Percentiles rank a stretch among this genome's conserved stretches.
Evolutionary conservation across 176 grass and related monocot genomes (phyloP).

Genomic region (Rhipidocladum racemiflorum): DNA sequence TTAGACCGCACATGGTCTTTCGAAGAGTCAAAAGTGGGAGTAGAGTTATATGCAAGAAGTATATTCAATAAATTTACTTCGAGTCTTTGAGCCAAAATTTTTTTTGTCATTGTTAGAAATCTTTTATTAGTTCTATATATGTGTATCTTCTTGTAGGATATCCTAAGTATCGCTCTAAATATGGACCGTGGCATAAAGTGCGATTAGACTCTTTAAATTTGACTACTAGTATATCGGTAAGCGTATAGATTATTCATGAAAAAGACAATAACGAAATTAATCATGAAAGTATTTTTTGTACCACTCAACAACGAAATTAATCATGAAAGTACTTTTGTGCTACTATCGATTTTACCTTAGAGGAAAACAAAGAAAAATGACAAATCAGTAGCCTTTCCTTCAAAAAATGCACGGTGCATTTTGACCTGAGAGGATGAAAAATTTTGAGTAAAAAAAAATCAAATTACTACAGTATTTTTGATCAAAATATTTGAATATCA

Average conservation of each 20-base stretch:
- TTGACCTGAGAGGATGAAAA: too few relatives aligned
- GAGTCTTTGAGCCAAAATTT: too few relatives aligned
- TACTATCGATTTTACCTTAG: background rate
- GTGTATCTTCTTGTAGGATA: background rate
- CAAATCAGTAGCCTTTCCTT: background rate
- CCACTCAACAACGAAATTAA: background rate
- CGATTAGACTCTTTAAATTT: background rate
- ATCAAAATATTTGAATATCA: too few relatives aligned
- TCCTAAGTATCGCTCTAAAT: background rate
- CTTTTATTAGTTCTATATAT: background rate
- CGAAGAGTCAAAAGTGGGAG: too few relatives aligned
- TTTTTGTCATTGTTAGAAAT: background rate
- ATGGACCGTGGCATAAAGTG: background rate
- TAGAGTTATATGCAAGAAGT: background rate
- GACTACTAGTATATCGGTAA: background rate
- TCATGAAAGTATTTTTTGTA: background rate
- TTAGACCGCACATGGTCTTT: too few relatives aligned
- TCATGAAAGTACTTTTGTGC: background rate
- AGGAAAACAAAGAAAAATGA: background rate
- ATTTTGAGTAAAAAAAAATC: too few relatives aligned
- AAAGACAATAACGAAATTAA: background rate
- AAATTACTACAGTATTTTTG: too few relatives aligned
- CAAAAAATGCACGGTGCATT: too few relatives aligned
- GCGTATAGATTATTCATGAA: background rate
- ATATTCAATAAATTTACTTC: background rate